These are phyloP conservation scores for Bimuria novae-zelandiae DNA, from an alignment of 2,329 filamentous ascomycete genomes.

Conservation along the genomic window DNA sequence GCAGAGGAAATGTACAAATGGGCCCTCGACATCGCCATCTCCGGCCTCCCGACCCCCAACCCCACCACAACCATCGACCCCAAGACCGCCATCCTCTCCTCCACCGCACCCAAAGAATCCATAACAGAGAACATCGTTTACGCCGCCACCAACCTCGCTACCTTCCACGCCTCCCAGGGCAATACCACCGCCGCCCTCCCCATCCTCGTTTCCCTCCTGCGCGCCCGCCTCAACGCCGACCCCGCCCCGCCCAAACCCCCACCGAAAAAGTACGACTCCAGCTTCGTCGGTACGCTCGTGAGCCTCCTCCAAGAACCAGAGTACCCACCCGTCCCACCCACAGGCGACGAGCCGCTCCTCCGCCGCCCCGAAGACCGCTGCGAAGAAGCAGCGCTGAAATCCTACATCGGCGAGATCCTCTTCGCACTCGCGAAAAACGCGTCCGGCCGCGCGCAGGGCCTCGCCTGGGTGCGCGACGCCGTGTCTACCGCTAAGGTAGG, in stretches of 20 bases:
- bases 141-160: constrained; percentile 76
- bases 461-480: constrained; percentile 88
- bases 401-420: constrained; percentile 93
- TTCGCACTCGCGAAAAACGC: constrained; percentile 65
- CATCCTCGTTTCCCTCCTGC: constrained; percentile 82
- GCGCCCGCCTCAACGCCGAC: constrained; percentile 69
- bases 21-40: constrained; percentile 74
- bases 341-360: constrained; percentile 69
- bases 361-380: constrained; percentile 71
- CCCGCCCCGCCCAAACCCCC: constrained; percentile 40
- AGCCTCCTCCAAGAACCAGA: constrained; percentile 54
- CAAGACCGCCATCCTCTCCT: constrained; percentile 64
- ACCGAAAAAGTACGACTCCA: constrained; percentile 26
- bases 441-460: constrained; percentile 61
- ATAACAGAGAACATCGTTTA: constrained; percentile 76
- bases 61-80: constrained; percentile 59
- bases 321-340: constrained; percentile 72
- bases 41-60: constrained; percentile 54
- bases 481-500: constrained; percentile 73
- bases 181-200: constrained; percentile 74
- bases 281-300: constrained; percentile 32
- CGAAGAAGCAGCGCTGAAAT: constrained; percentile 82
- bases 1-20: constrained; percentile 75
- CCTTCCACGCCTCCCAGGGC: constrained; percentile 73
- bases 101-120: constrained; percentile 53